A percentile compares a stretch with the other conserved stretches of the same genome.
Conservation (phyloP, 2,329 filamentous ascomycete genomes). For the Sarocladiaceae sp. region DNA sequence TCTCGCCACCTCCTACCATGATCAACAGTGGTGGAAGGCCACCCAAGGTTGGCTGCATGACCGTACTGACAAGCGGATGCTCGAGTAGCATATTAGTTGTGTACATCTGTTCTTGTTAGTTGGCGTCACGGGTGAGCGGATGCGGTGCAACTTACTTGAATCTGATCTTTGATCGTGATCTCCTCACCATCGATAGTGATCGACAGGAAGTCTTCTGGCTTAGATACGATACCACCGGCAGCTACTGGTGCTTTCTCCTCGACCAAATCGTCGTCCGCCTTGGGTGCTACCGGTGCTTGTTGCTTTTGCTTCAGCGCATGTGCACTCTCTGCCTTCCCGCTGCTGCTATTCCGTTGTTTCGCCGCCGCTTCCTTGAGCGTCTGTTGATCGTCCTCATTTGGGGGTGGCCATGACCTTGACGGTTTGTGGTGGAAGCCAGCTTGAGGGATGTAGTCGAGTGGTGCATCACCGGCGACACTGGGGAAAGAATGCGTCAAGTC, state of each 20-base stretch:
- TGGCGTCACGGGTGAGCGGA: neutral
- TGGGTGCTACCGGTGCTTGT: constrained; percentile 26
- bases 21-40: constrained; percentile 86
- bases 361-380: constrained; percentile 46
- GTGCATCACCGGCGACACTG: constrained; percentile 69
- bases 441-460: constrained; percentile 82
- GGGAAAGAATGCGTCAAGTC: constrained; percentile 95
- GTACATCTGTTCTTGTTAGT: constrained; percentile 52
- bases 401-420: constrained; percentile 87
- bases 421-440: constrained; percentile 89
- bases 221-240: constrained; percentile 20
- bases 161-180: constrained; percentile 81
- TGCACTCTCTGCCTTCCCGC: constrained; percentile 17
- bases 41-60: constrained; percentile 82
- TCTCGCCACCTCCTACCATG: constrained; percentile 81
- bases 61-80: constrained; percentile 86
- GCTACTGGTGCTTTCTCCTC: constrained; percentile 14
- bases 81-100: constrained; percentile 79
- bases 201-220: constrained; percentile 42
- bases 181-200: constrained; percentile 67
- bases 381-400: constrained; percentile 70
- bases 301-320: constrained; percentile 27
- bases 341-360: constrained; percentile 11
- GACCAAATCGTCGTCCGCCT: constrained; percentile 15
- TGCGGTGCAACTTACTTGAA: constrained; percentile 58